phyloP scores from a whole-genome alignment of 2,329 filamentous ascomycete species.

The Rhynchosporium agropyri region DNA sequence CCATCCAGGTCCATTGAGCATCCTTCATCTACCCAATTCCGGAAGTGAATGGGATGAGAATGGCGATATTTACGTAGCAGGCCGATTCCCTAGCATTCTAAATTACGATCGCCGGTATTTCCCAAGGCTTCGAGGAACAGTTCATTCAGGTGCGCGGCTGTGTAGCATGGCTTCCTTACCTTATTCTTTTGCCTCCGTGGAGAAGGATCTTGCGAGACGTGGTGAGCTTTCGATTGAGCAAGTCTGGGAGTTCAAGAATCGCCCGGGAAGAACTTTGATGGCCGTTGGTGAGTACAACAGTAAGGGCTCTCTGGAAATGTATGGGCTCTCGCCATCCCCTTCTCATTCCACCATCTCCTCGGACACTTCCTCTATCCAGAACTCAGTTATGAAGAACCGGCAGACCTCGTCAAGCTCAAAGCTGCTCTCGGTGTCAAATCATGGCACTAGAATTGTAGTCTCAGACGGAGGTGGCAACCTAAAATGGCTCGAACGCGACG shows the following conservation, averaged over 20 bases:
- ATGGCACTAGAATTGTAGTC: conserved; percentile 80
- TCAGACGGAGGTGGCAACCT: conserved; percentile 82
- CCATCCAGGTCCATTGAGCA: conserved; percentile 79
- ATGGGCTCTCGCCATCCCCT: conserved; percentile 57
- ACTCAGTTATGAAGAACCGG: conserved; percentile 71
- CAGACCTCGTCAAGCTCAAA: conserved; percentile 82
- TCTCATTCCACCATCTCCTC: conserved; percentile 38
- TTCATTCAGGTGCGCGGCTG: conserved; percentile 81
- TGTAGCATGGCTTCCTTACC: conserved; percentile 73
- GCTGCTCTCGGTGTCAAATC: conserved; percentile 76
- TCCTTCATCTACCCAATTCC: conserved; percentile 71
- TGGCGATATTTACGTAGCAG: conserved; percentile 83
- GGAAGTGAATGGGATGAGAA: conserved; percentile 47
- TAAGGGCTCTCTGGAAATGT: conserved; percentile 88
- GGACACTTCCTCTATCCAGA: conserved; percentile 44
- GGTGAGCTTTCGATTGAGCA: conserved; percentile 58
- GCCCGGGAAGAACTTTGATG: conserved; percentile 66
- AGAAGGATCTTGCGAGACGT: conserved; percentile 59
- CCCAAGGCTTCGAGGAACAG: conserved; percentile 72
- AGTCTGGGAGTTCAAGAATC: conserved; percentile 56
- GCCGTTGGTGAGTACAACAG: conserved; percentile 90
- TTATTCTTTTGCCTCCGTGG: conserved; percentile 65
- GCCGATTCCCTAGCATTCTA: conserved; percentile 84
- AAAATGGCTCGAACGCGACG: conserved; percentile 91
- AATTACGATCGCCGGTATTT: conserved; percentile 89